phyloP scores from a whole-genome alignment of 768 basidiomycete genomes.

The Amanita rubescens region DNA sequence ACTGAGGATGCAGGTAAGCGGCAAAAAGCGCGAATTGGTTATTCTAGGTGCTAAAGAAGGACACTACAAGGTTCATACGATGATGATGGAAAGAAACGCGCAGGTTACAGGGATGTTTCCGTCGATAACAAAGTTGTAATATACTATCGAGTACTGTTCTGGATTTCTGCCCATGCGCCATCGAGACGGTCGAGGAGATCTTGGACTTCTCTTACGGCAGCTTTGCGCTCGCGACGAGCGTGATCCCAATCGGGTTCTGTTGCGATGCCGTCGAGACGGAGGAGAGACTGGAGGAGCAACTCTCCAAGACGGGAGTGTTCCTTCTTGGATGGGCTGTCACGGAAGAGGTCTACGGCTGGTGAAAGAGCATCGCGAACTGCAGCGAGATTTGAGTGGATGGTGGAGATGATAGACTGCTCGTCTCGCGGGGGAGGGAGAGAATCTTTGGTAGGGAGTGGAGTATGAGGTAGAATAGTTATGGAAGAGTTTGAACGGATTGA shows the following conservation, averaged over 20 bases:
- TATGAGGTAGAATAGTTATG: conserved; percentile 56
- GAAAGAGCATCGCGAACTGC: conserved; percentile 45
- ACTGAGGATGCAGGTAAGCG: conserved; percentile 66
- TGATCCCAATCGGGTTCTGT: conserved; percentile 71
- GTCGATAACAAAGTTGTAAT: conserved; percentile 14
- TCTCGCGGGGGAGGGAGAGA: conserved; percentile 25
- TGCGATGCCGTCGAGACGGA: conserved; percentile 77
- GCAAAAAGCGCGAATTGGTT: not conserved
- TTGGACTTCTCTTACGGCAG: conserved; percentile 83
- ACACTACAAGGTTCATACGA: conserved; percentile 51
- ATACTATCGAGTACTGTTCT: conserved; percentile 2
- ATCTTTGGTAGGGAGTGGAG: conserved; percentile 24
- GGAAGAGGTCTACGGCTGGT: conserved; percentile 52
- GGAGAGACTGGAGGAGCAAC: conserved; percentile 76
- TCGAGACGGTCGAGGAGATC: conserved; percentile 75
- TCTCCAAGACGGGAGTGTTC: conserved; percentile 64
- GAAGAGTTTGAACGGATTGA: conserved; percentile 60
- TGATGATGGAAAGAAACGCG: conserved; percentile 73
- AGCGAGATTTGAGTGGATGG: conserved; percentile 48
- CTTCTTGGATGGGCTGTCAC: conserved; percentile 22
- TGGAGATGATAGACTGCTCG: conserved; percentile 43
- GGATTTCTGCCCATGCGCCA: conserved; percentile 44
- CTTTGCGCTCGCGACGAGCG: conserved; percentile 76
- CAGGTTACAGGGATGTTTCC: conserved; percentile 35
- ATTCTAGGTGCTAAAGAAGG: conserved; percentile 10